phyloP scores from a whole-genome alignment of 108 stramenopile genomes.

The Chaetoceros tenuissimus region DNA sequence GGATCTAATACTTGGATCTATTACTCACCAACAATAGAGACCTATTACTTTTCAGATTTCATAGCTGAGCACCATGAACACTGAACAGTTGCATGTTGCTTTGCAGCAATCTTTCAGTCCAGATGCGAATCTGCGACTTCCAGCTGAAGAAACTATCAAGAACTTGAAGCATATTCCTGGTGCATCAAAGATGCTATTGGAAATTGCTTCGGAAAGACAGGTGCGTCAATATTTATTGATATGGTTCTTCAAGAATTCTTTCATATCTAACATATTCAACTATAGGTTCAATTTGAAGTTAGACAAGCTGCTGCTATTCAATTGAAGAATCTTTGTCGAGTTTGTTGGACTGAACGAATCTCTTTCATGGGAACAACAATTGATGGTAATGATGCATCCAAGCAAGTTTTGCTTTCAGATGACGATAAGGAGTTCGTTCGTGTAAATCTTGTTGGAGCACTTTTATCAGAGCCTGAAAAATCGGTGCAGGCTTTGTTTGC shows the following conservation, averaged over 20 bases:
- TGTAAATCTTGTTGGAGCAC: slow-evolving; percentile 59
- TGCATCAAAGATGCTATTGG: slow-evolving; percentile 61
- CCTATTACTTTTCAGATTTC: too few species aligned
- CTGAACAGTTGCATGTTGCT: slow-evolving; percentile 78
- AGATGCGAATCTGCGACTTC: slow-evolving; percentile 57
- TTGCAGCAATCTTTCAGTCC: slow-evolving; percentile 86
- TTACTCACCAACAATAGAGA: too few species aligned
- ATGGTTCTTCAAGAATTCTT: slow-evolving; percentile 2
- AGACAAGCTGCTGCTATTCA: not conserved
- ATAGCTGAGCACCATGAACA: slow-evolving; percentile 47
- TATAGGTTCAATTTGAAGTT: slow-evolving; percentile 18
- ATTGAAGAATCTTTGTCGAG: slow-evolving; percentile 82
- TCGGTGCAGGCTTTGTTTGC: slow-evolving; percentile 84
- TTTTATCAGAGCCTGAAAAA: slow-evolving; percentile 81
- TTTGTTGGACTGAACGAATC: slow-evolving; percentile 78
- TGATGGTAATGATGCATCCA: slow-evolving; percentile 30
- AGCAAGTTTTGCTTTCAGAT: slow-evolving; percentile 44
- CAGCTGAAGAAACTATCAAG: slow-evolving; percentile 75
- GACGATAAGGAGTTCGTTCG: slow-evolving; percentile 66
- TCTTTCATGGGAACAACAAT: slow-evolving; percentile 47
- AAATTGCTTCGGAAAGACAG: slow-evolving; percentile 79
- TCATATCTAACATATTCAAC: not conserved
- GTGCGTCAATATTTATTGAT: slow-evolving; percentile 27
- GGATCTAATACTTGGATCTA: too few species aligned
- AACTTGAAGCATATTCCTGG: slow-evolving; percentile 79